Evolutionary conservation across 2,329 filamentous ascomycete genomes (phyloP), one percentile per base, ranked within the genome.

Genomic region (Phaeophleospora eucalypticola): DNA sequence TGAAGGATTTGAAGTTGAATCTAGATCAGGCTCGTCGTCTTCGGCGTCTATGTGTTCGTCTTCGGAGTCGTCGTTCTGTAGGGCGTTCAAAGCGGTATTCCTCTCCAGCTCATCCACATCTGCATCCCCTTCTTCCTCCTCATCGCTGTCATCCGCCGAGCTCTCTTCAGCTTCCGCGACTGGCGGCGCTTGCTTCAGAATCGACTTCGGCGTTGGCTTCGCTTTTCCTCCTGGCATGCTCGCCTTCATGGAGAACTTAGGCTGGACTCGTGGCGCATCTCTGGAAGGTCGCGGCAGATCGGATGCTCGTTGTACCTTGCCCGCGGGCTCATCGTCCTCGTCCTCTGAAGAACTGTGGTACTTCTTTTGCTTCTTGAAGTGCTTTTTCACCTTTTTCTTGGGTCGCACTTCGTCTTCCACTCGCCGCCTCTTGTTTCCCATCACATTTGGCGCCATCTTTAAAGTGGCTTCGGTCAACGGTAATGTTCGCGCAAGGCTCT

Each of bases 271-370:
- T 12, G 24, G 12, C 24, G 24, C 24, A 29, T 29, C 24, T 29
- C 12, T 29, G 24, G 24, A 7, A 20, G 42, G 35, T 48, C 46
- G 53, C 6, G 59, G 59, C 37, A 59, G 59, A 55, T 63, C 59
- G 3, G 51, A 59, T 27, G 58, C 56, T 34, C 52, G 47, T 16
- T 49, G 53, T 35, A 46, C 19, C 17, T 17, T 29, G 3, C 33
- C 43, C 9, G 39, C 40, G 20, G 45, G 47, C 14, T 45, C 53
- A 32, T 53, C 56, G 68, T 74, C 72, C 40, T 72, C 69, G 46
- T 81, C 77, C 36, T 82, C 79, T 48, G 78, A 78, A 24, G 79
- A 83, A 62, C 79, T 83, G 74, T 84, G 77, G 68, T 86, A 84
- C 48, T 73, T 68, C 55, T 69, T 70, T 64, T 84, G 81, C 65